These are phyloP conservation scores for Ogataea siamensis DNA, from an alignment of 805 yeast genomes.

Conservation along the genomic window DNA sequence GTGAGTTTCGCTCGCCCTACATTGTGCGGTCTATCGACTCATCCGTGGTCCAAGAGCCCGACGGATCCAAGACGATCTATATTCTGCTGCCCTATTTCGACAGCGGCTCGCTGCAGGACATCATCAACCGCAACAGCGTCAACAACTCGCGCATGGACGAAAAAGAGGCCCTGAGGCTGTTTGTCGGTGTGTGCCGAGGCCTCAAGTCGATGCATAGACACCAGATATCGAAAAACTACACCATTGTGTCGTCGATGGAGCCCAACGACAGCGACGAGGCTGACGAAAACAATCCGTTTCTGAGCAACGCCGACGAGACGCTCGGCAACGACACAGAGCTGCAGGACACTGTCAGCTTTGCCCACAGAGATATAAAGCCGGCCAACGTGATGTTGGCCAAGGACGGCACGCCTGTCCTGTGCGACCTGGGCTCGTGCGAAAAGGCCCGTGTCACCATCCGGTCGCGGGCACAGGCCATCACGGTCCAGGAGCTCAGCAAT, in stretches of 20 bases:
- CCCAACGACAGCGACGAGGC: constrained; percentile 18
- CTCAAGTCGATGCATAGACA: constrained; percentile 72
- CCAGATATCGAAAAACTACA: constrained; percentile 33
- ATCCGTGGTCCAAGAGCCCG: constrained; percentile 65
- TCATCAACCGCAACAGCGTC: constrained; percentile 63
- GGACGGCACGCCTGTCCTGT: constrained; percentile 73
- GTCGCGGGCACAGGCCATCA: constrained; percentile 67
- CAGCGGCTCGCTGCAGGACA: constrained; percentile 75
- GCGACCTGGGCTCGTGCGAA: constrained; percentile 81
- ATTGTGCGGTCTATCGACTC: constrained; percentile 72
- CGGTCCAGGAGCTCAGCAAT: constrained; percentile 75
- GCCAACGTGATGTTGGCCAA: constrained; percentile 80
- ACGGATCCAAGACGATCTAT: constrained; percentile 77
- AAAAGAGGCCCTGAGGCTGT: constrained; percentile 56
- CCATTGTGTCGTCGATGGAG: constrained; percentile 19
- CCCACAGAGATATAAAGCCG: constrained; percentile 87
- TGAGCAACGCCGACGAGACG: constrained; percentile 15
- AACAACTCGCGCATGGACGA: constrained; percentile 56
- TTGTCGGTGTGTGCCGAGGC: constrained; percentile 73
- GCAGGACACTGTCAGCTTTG: constrained; percentile 61
- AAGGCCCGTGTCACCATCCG: constrained; percentile 54
- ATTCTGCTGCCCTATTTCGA: constrained; percentile 77
- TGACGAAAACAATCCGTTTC: constrained; percentile 26
- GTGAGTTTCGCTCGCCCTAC: constrained; percentile 64
- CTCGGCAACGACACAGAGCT: constrained; percentile 45